Evolutionary conservation across 495 filamentous ascomycete genomes (phyloP), one percentile per base, ranked within the genome.

Genomic region (Cudoniella acicularis): DNA sequence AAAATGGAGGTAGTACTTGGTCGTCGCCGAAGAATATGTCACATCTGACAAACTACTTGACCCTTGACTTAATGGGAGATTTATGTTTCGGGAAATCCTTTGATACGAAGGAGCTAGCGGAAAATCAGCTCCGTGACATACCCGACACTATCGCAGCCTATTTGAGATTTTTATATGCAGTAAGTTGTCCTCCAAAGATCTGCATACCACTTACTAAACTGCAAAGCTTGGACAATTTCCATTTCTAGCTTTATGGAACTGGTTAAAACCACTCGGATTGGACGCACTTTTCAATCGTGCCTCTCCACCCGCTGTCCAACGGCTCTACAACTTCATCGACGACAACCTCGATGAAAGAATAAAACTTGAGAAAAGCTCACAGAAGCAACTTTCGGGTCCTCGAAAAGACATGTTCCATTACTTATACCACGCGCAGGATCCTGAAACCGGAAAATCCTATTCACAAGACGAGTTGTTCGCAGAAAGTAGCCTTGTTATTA

Each of bases 401-500:
- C n/a, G n/a, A n/a, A n/a, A n/a, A n/a, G 30, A 36, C 13, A 36
- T 36, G 30, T 36, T 36, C 30, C 30, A 36, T 36, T 36, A 6
- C 30, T 13, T 36, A 6, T 13, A 13, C 30, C 6, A 36, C 4
- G 4, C 30, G 6, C 4, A 36, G 13, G 13, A 36, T 13, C 30
- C 30, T 13, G 30, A 36, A 4, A 36, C 30, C 13, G 30, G 30
- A 6, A 13, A 4, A 6, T 4, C 30, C 30, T 36, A 36, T 13
- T 36, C 30, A 6, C 30, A 36, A 36, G 30, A 36, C 4, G 30
- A 36, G 30, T 13, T 36, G 13, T 36, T 4, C 6, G 30, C 30
- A 6, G 30, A 36, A 36, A 13, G 83, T 8, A 86, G 87, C 67
- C 72, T 90, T 1, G 75, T 89, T 0, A 80, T 81, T 58, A 78